Evolutionary conservation across 2,329 filamentous ascomycete species (phyloP), one percentile per base, ranked within the genome.

Genomic region (Didymella lethalis): DNA sequence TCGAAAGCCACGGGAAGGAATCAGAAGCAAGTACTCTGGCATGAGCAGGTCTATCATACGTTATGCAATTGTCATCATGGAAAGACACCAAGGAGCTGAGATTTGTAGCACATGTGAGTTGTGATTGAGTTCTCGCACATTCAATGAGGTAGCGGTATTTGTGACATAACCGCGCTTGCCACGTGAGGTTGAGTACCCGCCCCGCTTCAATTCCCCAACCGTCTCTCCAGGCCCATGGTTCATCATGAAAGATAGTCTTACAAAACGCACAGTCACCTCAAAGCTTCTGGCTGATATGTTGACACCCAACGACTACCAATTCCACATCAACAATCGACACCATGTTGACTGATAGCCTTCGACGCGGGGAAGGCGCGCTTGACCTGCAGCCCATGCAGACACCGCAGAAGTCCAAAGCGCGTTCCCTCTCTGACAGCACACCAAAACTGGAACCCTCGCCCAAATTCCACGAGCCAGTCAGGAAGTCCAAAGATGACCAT

Each of bases 361-460:
- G 69, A 44, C 54, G 62, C 60, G 68, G 69, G 31, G 71, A 68
- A 56, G 57, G 59, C 55, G 49, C 61, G 43, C 50, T 64, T 11
- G 58, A 62, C 43, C 58, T 63, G 18, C 64, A 67, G 48, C 59
- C 62, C 40, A 63, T 66, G 36, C 58, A 46, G 3, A 55, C 51
- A 48, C 75, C 77, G 32, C 70, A 71, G 55, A 76, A 74, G 61
- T 74, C 75, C 29, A 81, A 81, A 69, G 71, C 71, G 50, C 75
- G 80, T 50, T 81, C 79, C 45, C 74, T 81, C 43, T 81, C 79
- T 32, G 79, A 82, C 65, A 79, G 77, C 53, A 73, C 77, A 18
- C 76, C 77, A 32, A 72, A 75, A 63, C 71, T 82, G 18, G 78
- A 78, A 51, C 80, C 80, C 10, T 81, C 80, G 7, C 80, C 80